phyloP scores from a whole-genome alignment of 225 moss, liverwort and hornwort species.

The Sphagnum contortum region DNA sequence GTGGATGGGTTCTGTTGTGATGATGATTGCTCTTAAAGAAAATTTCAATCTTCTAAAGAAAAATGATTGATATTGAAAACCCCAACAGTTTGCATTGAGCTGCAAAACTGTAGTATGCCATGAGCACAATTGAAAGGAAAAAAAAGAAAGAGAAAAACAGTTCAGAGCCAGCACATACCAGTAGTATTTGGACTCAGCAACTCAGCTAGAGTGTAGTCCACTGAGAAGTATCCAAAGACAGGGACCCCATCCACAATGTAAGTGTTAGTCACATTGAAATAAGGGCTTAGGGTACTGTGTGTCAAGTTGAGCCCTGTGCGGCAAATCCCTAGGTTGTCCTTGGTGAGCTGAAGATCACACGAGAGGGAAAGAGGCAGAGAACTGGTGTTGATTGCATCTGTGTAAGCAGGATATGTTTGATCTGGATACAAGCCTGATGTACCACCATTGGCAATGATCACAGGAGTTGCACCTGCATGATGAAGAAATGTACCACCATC shows the following conservation, averaged over 20 bases:
- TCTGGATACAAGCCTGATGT: slow-evolving; percentile 71
- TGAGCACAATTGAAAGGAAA: no score
- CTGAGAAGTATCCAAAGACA: slow-evolving; percentile 40
- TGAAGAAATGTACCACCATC: no score
- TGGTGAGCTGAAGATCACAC: slow-evolving; percentile 76
- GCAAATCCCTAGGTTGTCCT: slow-evolving; percentile 59
- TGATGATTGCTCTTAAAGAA: no score
- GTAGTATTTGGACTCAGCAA: slow-evolving; percentile 13
- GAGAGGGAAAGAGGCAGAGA: slow-evolving; percentile 37
- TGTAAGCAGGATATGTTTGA: slow-evolving; percentile 43
- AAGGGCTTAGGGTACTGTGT: slow-evolving; percentile 6
- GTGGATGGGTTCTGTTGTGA: no score
- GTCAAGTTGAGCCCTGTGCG: slow-evolving; percentile 65
- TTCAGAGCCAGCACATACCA: slow-evolving; percentile 13
- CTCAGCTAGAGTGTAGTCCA: slow-evolving; percentile 28
- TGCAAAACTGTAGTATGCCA: no score
- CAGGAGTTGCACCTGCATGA: slow-evolving; percentile 33
- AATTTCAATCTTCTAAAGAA: no score
- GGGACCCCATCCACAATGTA: slow-evolving; percentile 33
- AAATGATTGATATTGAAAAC: no score
- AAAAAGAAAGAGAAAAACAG: no score
- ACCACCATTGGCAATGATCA: slow-evolving; percentile 81
- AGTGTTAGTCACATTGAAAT: slow-evolving; percentile 31
- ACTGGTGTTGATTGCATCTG: slow-evolving; percentile 31
- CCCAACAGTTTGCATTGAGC: no score